These are phyloP conservation scores for Diaporthe ilicicola DNA, from an alignment of 2,329 filamentous ascomycete genomes.

Conservation along the genomic window DNA sequence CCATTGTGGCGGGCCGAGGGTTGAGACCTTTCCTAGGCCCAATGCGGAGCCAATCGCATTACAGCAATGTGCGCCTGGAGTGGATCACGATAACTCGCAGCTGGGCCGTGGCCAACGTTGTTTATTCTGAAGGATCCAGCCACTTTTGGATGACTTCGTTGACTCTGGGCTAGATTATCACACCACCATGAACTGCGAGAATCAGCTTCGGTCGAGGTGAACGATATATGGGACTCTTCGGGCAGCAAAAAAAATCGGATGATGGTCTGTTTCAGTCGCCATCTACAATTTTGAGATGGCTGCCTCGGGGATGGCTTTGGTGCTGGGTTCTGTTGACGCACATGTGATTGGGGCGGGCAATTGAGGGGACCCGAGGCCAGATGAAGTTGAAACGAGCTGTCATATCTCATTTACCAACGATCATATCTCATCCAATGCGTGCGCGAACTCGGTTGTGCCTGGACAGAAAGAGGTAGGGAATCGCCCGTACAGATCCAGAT, in stretches of 20 bases:
- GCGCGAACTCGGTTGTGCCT: neutral
- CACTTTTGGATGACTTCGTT: neutral
- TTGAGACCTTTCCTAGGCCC: constrained; percentile 9
- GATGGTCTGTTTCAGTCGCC: constrained; percentile 10
- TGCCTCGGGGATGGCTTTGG: neutral
- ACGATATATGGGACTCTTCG: neutral
- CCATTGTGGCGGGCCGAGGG: constrained; percentile 21
- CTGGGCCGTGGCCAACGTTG: neutral
- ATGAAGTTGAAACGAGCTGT: constrained; percentile 17
- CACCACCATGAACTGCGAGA: neutral
- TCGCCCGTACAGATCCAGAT: neutral
- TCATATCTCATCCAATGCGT: neutral
- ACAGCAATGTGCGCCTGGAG: neutral
- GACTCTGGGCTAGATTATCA: neutral
- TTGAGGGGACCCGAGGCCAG: neutral
- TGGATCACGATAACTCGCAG: neutral
- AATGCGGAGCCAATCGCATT: constrained; percentile 27
- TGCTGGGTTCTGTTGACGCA: neutral
- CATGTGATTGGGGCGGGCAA: neutral
- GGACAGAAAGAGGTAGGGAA: neutral
- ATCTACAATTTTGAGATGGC: neutral
- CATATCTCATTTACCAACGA: constrained; percentile 3
- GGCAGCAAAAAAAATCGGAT: neutral
- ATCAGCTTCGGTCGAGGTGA: neutral
- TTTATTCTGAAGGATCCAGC: neutral